Percentiles rank a stretch among this genome's conserved stretches.
These are phyloP conservation scores for Taphrina confusa DNA, from an alignment of 1,139 yeast species.

Conservation along the genomic window DNA sequence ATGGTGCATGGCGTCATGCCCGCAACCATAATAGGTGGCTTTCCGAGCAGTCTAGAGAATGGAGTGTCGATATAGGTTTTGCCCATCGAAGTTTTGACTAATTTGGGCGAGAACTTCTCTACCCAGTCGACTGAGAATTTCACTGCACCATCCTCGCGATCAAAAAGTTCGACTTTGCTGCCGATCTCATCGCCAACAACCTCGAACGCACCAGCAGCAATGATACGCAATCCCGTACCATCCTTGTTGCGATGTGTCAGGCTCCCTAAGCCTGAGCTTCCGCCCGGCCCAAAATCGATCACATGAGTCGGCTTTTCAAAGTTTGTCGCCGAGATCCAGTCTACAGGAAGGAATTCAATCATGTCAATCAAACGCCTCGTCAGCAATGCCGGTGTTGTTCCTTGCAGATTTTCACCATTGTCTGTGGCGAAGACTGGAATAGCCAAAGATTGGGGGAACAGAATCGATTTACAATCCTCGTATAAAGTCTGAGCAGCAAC, in stretches of 20 bases:
- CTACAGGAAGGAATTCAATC: slow-evolving; percentile 84
- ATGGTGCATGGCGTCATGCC: slow-evolving; percentile 99
- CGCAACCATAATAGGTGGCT: slow-evolving; percentile 95
- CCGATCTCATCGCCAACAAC: slow-evolving; percentile 81
- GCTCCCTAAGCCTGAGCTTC: slow-evolving; percentile 93
- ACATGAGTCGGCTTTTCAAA: slow-evolving; percentile 76
- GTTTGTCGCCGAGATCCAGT: slow-evolving; percentile 89
- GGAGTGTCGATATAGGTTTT: slow-evolving; percentile 77
- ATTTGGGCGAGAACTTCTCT: slow-evolving; percentile 79
- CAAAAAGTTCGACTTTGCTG: slow-evolving; percentile 91
- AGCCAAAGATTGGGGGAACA: slow-evolving; percentile 58
- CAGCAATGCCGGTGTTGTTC: slow-evolving; percentile 45
- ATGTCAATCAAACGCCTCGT: slow-evolving; percentile 71
- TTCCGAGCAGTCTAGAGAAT: slow-evolving; percentile 86
- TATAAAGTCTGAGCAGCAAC: slow-evolving; percentile 69
- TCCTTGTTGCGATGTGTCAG: slow-evolving; percentile 96
- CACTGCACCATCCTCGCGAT: slow-evolving; percentile 62
- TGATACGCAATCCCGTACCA: slow-evolving; percentile 95
- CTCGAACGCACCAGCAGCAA: slow-evolving; percentile 89
- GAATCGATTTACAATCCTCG: slow-evolving; percentile 58
- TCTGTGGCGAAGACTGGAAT: slow-evolving; percentile 92
- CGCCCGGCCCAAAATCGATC: slow-evolving; percentile 98
- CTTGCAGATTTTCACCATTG: slow-evolving; percentile 77
- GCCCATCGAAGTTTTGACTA: slow-evolving; percentile 71
- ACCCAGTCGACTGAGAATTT: slow-evolving; percentile 92